Evolutionary conservation across 805 yeast species (phyloP).

Genomic region (Saccharomyces jurei): DNA sequence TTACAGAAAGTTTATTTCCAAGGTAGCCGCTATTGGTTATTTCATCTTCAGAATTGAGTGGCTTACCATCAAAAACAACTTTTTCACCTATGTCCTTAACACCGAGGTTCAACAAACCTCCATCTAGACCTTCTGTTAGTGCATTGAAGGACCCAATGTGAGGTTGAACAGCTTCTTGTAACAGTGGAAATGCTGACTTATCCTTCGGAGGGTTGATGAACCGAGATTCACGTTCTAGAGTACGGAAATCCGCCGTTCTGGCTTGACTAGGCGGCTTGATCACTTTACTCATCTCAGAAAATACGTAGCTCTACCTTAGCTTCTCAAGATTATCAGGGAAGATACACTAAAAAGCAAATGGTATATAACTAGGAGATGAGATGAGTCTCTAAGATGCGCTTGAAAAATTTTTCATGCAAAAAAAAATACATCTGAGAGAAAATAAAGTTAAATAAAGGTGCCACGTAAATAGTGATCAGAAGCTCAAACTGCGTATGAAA

Average conservation of each 20-base stretch:
- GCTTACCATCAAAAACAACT: constrained; percentile 68
- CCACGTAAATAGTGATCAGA: background rate
- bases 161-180: constrained; percentile 86
- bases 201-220: constrained; percentile 87
- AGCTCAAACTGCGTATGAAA: background rate
- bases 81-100: constrained; percentile 83
- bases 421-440: background rate
- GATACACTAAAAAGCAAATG: background rate
- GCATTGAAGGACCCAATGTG: constrained; percentile 96
- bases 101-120: constrained; percentile 77
- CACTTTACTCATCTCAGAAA: constrained; percentile 24
- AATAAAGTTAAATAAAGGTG: background rate
- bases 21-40: constrained; percentile 45
- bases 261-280: constrained; percentile 22
- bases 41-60: constrained; percentile 9
- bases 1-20: constrained; percentile 77
- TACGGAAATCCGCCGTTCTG: constrained; percentile 43
- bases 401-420: background rate
- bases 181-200: constrained; percentile 69
- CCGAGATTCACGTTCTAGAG: constrained; percentile 80
- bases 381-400: background rate
- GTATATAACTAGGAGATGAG: background rate
- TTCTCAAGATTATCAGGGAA: background rate
- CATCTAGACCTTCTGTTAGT: constrained; percentile 77
- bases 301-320: background rate